Conservation (phyloP, 2,329 filamentous ascomycete species). For the Furcasterigmium sp. region DNA sequence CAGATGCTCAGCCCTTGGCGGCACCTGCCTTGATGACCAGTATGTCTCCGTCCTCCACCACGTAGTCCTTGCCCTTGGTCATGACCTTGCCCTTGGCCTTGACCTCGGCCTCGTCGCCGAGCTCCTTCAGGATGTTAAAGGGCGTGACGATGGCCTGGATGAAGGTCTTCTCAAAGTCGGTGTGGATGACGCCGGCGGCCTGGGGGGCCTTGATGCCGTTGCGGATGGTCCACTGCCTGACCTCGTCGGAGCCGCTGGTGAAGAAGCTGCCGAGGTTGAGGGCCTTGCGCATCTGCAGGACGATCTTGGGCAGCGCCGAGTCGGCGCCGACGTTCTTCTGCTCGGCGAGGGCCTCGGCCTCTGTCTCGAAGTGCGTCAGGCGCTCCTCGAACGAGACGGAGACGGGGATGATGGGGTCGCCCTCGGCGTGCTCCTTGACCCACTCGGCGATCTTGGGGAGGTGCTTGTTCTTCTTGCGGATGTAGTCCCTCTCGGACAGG, state of each 20-base stretch:
- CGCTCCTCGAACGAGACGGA: slow-evolving; percentile 93
- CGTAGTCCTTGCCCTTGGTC: slow-evolving; percentile 98
- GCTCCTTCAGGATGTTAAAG: slow-evolving; percentile 73
- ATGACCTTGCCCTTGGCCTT: slow-evolving; percentile 94
- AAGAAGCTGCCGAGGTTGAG: slow-evolving; percentile 94
- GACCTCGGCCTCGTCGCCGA: slow-evolving; percentile 81
- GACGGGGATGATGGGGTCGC: slow-evolving; percentile 88
- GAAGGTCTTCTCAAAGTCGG: slow-evolving; percentile 99
- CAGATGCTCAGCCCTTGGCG: slow-evolving; percentile 56
- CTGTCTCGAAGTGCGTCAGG: slow-evolving; percentile 72
- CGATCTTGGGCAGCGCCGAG: slow-evolving; percentile 86
- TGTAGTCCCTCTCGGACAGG: slow-evolving; percentile 92
- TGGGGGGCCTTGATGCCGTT: slow-evolving; percentile 96
- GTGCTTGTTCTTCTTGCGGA: slow-evolving; percentile 99
- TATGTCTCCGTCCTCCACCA: slow-evolving; percentile 77
- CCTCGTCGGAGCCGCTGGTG: slow-evolving; percentile 92
- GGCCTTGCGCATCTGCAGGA: slow-evolving; percentile 87
- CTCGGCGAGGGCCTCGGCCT: slow-evolving; percentile 75
- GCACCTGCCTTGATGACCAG: slow-evolving; percentile 87
- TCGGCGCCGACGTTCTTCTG: slow-evolving; percentile 83
- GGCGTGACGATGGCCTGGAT: slow-evolving; percentile 97
- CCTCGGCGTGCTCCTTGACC: slow-evolving; percentile 85
- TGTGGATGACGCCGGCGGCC: slow-evolving; percentile 96
- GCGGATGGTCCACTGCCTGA: slow-evolving; percentile 96
- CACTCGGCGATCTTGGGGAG: slow-evolving; percentile 89